phyloP scores from a whole-genome alignment of 306 rosid species.

The Medicago arabica region DNA sequence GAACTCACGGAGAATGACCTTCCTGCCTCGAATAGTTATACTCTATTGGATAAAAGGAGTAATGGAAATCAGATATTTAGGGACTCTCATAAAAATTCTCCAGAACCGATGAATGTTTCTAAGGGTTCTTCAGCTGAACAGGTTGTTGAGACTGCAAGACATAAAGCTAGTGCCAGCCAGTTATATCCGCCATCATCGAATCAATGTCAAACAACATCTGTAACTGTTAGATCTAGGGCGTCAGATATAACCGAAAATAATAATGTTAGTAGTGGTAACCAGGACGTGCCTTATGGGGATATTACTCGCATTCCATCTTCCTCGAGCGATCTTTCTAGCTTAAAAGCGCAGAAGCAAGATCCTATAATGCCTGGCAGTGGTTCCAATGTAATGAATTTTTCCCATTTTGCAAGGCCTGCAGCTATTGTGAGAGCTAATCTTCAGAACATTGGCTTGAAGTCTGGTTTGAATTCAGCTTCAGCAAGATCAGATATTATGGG shows the following conservation, averaged over 20 bases:
- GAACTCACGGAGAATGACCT: conserved; percentile 59
- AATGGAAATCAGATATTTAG: conserved; percentile 54
- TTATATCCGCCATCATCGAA: conserved; percentile 55
- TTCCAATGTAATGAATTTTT: conserved; percentile 69
- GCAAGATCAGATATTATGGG: conserved; percentile 48
- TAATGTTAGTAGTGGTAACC: conserved; percentile 47
- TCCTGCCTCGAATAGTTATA: conserved; percentile 48
- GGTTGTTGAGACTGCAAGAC: conserved; percentile 53
- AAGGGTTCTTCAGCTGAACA: conserved; percentile 58
- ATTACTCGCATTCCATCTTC: conserved; percentile 55
- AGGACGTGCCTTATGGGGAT: conserved; percentile 46
- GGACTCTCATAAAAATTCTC: conserved; percentile 55
- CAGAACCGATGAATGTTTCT: conserved; percentile 56
- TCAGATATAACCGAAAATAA: conserved; percentile 52
- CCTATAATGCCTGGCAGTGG: conserved; percentile 51
- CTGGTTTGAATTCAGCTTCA: conserved; percentile 49
- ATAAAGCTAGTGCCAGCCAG: conserved; percentile 51
- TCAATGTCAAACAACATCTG: conserved; percentile 62
- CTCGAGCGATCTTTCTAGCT: conserved; percentile 57
- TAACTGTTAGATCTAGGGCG: conserved; percentile 57
- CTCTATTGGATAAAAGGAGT: conserved; percentile 56
- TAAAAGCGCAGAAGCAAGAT: conserved; percentile 61
- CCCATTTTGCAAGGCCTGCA: conserved; percentile 92
- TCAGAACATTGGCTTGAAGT: conserved; percentile 56
- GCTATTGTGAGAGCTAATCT: conserved; percentile 71